These are phyloP conservation scores for Metarhizium humberi DNA, from an alignment of 2,329 filamentous ascomycete genomes.

Conservation along the genomic window DNA sequence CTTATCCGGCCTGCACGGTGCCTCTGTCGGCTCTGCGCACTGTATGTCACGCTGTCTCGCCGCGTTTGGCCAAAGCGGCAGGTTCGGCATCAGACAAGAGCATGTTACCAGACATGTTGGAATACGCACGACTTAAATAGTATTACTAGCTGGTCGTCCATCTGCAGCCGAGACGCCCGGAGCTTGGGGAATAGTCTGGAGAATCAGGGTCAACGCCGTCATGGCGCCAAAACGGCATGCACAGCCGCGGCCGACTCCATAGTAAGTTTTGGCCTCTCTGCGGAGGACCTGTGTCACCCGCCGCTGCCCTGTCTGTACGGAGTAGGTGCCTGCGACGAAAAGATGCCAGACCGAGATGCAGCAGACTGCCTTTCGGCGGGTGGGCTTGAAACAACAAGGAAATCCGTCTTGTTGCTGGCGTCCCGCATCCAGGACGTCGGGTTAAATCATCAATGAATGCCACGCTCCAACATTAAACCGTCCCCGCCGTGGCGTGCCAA, in stretches of 20 bases:
- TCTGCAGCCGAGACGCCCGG: neutral
- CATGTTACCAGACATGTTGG: neutral
- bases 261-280: no score
- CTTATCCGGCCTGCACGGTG: conserved; percentile 2
- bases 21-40: neutral
- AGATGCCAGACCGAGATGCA: no score
- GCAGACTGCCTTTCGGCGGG: no score
- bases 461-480: no score
- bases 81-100: neutral
- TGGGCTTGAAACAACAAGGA: no score
- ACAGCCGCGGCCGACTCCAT: neutral
- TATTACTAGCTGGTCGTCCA: neutral
- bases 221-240: neutral
- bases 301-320: no score
- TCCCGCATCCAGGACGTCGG: no score
- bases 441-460: no score
- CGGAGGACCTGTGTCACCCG: no score
- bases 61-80: neutral
- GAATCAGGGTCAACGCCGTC: neutral
- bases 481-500: no score
- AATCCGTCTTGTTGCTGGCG: no score
- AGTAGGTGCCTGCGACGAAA: no score
- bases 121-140: neutral
- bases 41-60: neutral
- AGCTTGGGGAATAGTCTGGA: neutral